These are phyloP conservation scores for Cercospora zeae-maydis DNA, from an alignment of 2,329 filamentous ascomycete species.

Conservation along the genomic window DNA sequence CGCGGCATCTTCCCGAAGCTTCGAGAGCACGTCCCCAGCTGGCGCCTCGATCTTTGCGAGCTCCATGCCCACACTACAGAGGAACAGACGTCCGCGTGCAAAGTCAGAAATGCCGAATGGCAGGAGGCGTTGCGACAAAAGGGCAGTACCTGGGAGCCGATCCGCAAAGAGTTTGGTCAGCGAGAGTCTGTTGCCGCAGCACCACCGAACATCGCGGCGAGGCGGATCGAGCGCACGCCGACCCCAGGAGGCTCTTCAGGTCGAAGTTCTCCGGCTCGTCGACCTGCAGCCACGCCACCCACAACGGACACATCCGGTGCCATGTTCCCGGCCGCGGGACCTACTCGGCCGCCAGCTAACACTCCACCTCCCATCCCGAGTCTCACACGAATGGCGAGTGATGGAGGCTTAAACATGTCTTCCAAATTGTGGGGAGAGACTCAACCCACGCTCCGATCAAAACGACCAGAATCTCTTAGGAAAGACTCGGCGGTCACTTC, in stretches of 20 bases:
- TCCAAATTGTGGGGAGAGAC: neutral
- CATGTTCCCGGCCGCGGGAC: neutral
- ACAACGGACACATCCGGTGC: neutral
- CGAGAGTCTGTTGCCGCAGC: neutral
- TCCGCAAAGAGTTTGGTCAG: neutral
- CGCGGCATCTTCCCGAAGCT: constrained; percentile 7
- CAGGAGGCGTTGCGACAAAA: constrained; percentile 3
- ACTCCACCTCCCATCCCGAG: neutral
- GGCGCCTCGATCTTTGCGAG: constrained; percentile 5
- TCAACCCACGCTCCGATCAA: neutral
- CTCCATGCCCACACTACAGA: neutral
- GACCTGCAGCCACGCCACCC: neutral
- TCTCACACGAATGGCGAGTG: neutral
- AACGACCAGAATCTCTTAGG: neutral
- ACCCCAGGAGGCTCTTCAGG: neutral
- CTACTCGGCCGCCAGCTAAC: neutral
- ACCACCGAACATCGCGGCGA: neutral
- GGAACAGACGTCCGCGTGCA: neutral
- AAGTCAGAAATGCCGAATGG: neutral
- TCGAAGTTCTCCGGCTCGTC: neutral
- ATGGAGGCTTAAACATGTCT: neutral
- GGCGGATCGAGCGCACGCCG: neutral
- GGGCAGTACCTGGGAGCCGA: constrained; percentile 7
- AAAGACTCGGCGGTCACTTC: constrained; percentile 3
- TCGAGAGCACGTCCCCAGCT: constrained; percentile 6